A percentile compares a stretch with the other conserved stretches of the same genome.
phyloP scores from a whole-genome alignment of 768 basidiomycete species.

The Nidularia pulvinata region DNA sequence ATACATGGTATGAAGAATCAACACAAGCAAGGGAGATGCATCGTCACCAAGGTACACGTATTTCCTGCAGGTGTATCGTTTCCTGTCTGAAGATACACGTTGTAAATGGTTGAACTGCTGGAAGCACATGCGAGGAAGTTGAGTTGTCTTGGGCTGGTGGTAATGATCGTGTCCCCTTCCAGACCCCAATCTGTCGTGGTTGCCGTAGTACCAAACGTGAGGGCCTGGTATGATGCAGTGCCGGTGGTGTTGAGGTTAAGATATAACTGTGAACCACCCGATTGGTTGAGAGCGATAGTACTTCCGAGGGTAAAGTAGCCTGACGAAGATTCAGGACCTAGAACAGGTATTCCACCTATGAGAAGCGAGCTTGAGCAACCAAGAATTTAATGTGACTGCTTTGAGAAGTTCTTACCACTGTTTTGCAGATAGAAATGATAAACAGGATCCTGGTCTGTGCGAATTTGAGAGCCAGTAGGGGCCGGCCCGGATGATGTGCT shows the following conservation, averaged over 20 bases:
- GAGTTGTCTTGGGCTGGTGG: conserved; percentile 45
- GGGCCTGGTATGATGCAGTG: conserved; percentile 45
- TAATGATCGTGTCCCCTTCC: conserved; percentile 62
- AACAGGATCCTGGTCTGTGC: conserved; percentile 49
- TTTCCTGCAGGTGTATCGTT: conserved; percentile 42
- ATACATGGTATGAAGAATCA: conserved; percentile 9
- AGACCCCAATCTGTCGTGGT: conserved; percentile 55
- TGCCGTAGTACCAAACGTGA: conserved; percentile 43
- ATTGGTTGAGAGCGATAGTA: conserved; percentile 42
- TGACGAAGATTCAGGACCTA: conserved; percentile 51
- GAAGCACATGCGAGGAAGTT: conserved; percentile 56
- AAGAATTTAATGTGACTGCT: too few relatives aligned
- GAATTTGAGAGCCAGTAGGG: conserved; percentile 47
- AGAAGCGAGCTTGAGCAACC: too few relatives aligned
- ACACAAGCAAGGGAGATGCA: conserved; percentile 45
- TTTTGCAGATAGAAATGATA: conserved; percentile 59
- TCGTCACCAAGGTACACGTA: conserved; percentile 33
- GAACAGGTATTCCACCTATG: conserved; percentile 43
- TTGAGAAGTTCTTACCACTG: conserved; percentile 21
- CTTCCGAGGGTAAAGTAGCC: conserved; percentile 49
- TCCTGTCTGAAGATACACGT: conserved; percentile 48
- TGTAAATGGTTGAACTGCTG: conserved; percentile 35
- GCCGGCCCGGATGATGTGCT: conserved; percentile 22
- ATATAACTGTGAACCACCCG: conserved; percentile 40
- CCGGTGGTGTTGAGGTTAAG: conserved; percentile 44